Evolutionary conservation across 306 rosid species (phyloP), one percentile per base, ranked within the genome.

Genomic region (Vachellia pachyceras): DNA sequence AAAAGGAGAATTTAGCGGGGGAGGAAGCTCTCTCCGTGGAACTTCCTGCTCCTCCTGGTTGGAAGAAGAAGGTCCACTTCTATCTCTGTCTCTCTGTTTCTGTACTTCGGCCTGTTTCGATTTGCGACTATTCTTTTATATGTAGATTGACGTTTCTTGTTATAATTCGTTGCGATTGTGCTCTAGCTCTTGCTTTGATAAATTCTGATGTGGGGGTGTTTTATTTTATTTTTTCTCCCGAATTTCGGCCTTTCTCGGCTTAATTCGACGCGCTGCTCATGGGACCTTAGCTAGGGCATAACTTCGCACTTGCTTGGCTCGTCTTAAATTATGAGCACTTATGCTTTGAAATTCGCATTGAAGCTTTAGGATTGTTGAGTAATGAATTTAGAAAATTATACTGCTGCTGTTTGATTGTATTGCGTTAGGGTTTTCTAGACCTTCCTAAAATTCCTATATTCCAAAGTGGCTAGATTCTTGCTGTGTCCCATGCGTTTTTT

Each of bases 1-100:
- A 91, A 82, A 88, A 86, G 76, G 93, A 88, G 81, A 58, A 58
- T 77, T 23, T 25, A 5, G 86, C 73, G 44, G 87, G 52, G 47
- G 95, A 90, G 58, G 97, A 93, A 78, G 78, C 87, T 85, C 79
- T 95, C 72, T 93, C 99, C 71, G 9, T 95, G 50, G 99, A 95
- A 82, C 90, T 95, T 5, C 98, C 98, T 66, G 99, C 99, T 85
- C 99, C 99, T 74, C 74, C 94, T 85, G 98, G 97, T 81, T 95
- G 99, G 99, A 85, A 85, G 73, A 95, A 95, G 87, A 91, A 93
- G 95, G 99, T 95, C 25, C 84, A 64, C 76, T 78, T 76, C 68
- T n/a, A n/a, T n/a, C n/a, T n/a, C n/a, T n/a, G n/a, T n/a, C n/a
- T n/a, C 6, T 22, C 65, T 57, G 25, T 76, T 39, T 44, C 6